A percentile compares a stretch with the other conserved stretches of the same genome.
Evolutionary conservation across 805 yeast genomes (phyloP).

Genomic region (Candida glaebosa): DNA sequence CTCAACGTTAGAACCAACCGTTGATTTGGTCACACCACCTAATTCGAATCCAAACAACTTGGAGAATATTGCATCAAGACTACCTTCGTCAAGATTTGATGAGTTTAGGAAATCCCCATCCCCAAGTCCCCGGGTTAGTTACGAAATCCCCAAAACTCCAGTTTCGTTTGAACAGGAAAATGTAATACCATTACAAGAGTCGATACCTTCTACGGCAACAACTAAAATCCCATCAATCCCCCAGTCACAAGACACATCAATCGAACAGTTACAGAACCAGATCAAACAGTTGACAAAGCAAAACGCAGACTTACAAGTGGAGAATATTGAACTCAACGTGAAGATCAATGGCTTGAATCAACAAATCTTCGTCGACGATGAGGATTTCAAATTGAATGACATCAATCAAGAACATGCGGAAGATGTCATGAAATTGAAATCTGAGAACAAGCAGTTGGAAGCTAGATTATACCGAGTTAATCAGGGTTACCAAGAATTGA

Average conservation of each 20-base stretch:
- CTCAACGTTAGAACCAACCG: background rate
- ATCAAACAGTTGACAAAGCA: slow-evolving; percentile 7
- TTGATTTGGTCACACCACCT: background rate
- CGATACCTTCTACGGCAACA: background rate
- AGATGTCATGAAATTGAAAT: slow-evolving; percentile 6
- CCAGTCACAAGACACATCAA: background rate
- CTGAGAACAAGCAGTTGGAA: slow-evolving; percentile 12
- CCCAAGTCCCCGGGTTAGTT: background rate
- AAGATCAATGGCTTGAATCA: slow-evolving; percentile 8
- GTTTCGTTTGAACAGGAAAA: background rate
- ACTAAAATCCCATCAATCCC: slow-evolving; percentile 2
- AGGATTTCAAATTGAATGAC: slow-evolving; percentile 1
- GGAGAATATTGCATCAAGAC: background rate
- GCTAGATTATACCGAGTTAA: slow-evolving; percentile 13
- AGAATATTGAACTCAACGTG: slow-evolving; percentile 5
- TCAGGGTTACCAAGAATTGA: slow-evolving; percentile 15
- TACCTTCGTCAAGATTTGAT: background rate
- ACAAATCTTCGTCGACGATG: slow-evolving; percentile 1
- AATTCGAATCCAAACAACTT: background rate
- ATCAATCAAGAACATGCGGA: background rate
- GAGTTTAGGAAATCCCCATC: background rate
- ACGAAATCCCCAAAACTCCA: background rate
- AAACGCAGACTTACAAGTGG: slow-evolving; percentile 10
- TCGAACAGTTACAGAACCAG: slow-evolving; percentile 4
- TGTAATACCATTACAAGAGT: background rate